Conservation (phyloP, 2,329 filamentous ascomycete genomes). For the Trichoderma polysporum region DNA sequence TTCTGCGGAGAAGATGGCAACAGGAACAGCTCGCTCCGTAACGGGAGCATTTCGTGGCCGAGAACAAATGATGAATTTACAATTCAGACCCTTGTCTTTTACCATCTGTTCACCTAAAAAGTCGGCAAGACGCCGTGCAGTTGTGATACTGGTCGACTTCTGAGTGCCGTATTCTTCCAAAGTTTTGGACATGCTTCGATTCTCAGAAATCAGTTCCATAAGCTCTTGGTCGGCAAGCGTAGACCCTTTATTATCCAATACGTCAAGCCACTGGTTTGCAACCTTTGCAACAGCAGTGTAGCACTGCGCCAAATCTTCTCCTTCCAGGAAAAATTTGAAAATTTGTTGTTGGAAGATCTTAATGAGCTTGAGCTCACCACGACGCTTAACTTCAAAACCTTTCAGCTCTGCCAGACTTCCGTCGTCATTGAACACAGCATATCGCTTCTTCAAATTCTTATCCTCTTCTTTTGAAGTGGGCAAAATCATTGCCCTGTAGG, state of each 20-base stretch:
- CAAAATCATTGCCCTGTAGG: conserved; percentile 95
- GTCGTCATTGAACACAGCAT: conserved; percentile 98
- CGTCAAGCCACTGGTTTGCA: conserved; percentile 94
- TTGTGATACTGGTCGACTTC: conserved; percentile 99
- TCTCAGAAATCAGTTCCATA: conserved; percentile 99
- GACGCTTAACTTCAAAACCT: conserved; percentile 94
- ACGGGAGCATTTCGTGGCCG: conserved; percentile 85
- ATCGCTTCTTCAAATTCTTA: conserved; percentile 99
- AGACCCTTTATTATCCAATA: conserved; percentile 81
- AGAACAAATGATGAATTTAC: conserved; percentile 97
- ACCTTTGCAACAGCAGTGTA: conserved; percentile 92
- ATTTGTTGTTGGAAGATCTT: conserved; percentile 99
- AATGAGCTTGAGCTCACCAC: conserved; percentile 97
- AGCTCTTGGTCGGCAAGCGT: conserved; percentile 95
- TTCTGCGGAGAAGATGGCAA: conserved; percentile 96
- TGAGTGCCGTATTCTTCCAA: conserved; percentile 93
- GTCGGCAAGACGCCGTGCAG: conserved; percentile 88
- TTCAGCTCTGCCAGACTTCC: conserved; percentile 94
- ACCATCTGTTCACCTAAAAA: conserved; percentile 98
- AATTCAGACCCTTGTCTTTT: conserved; percentile 98
- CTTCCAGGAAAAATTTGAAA: conserved; percentile 98
- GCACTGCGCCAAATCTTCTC: conserved; percentile 80
- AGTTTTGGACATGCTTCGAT: conserved; percentile 96
- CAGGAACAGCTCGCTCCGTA: conserved; percentile 89
- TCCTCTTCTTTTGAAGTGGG: conserved; percentile 98